Evolutionary conservation across 305 asterid species (phyloP), one percentile per base, ranked within the genome.

Genomic region (Fraxinus dipetala): DNA sequence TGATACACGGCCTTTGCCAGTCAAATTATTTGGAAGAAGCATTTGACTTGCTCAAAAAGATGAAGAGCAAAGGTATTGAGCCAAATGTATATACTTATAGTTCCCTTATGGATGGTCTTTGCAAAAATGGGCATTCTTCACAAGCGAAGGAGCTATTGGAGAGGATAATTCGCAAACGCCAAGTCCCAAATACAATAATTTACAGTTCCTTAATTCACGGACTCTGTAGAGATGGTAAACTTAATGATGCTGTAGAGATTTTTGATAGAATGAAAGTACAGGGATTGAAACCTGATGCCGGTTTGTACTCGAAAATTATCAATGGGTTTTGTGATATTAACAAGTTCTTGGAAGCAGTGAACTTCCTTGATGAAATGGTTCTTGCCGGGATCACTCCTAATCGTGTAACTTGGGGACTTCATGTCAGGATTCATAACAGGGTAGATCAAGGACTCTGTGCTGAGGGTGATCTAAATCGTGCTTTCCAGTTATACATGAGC

Each of bases 221-320:
- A 69, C 87, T 94, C 26, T 92, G 94, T 84, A 89, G 67, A 79
- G 99, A 95, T 80, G 90, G 93, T 48, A 90, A 86, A 67, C 61
- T 90, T 74, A 67, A 54, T 43, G 98, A 93, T 77, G 96, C 95
- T 0, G 89, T 95, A 48, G 94, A 91, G 91, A 82, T 95, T 86
- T 89, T 95, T 78, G 97, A 95, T 79, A 84, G 96, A 78, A 92
- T 95, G 94, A 93, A 94, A 92, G 92, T 94, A 76, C 98, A 92
- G 89, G 97, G 92, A 81, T 84, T 92, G 90, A 91, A 92, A 89
- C 97, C 98, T 31, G 99, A 94, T 86, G 99, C 94, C 0, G 97
- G 98, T 54, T 81, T 94, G 85, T 95, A 94, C 85, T 90, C 91
- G 31, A 93, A 94, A 85, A 79, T 95, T 22, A 88, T 93, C 32